A percentile compares a stretch with the other conserved stretches of the same genome.
Conservation (phyloP, 1,284 basidiomycete genomes). For the Gymnopus androsaceus region DNA sequence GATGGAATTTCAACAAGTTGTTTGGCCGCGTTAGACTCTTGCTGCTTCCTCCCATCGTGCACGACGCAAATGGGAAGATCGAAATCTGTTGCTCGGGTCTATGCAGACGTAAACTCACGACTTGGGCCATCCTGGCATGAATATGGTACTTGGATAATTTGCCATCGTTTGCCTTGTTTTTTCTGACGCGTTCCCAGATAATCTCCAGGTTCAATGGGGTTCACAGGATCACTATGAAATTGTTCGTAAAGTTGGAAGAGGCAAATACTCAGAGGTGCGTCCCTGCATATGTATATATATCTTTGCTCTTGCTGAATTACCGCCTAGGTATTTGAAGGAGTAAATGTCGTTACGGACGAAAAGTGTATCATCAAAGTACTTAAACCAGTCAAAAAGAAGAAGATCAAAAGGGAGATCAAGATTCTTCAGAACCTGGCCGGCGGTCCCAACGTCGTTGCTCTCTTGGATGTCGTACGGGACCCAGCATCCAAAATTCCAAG, state of each 20-base stretch:
- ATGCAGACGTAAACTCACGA: conserved; percentile 72
- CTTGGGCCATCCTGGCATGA: conserved; percentile 80
- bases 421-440: conserved; percentile 96
- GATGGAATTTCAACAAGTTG: neutral
- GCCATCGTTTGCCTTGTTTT: conserved; percentile 20
- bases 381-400: conserved; percentile 99
- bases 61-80: conserved; percentile 58
- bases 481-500: conserved; percentile 95
- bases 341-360: conserved; percentile 90
- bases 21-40: conserved; percentile 18
- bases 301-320: conserved; percentile 19
- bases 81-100: conserved; percentile 75
- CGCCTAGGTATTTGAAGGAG: conserved; percentile 90
- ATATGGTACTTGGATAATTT: conserved; percentile 55
- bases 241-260: conserved; percentile 93
- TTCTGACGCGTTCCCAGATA: conserved; percentile 52
- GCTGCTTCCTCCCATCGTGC: conserved; percentile 8
- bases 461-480: conserved; percentile 96
- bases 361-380: conserved; percentile 99
- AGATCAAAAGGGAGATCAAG: conserved; percentile 99
- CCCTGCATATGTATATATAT: conserved; percentile 4
- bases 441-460: conserved; percentile 87
- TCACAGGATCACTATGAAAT: conserved; percentile 99
- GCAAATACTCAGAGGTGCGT: conserved; percentile 92
- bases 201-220: conserved; percentile 92